Evolutionary conservation across 208 protist genomes (phyloP).

Genomic region (Leishmania aethiopica): DNA sequence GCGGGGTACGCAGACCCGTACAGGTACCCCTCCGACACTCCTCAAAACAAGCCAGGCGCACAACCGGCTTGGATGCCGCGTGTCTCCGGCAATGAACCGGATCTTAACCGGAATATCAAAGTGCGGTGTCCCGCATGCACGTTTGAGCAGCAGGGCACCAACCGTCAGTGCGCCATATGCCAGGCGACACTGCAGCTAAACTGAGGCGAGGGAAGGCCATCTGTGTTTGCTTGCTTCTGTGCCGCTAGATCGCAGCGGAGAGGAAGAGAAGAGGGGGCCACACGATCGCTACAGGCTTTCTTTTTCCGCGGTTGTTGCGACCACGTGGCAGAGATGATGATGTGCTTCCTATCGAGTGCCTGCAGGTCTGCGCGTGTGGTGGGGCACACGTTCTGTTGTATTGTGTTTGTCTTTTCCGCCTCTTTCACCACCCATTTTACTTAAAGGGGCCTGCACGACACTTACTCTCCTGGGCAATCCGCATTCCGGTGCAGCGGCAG

Average conservation of each 20-base stretch:
- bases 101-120: conserved; percentile 8
- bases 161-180: conserved; percentile 28
- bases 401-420: neutral
- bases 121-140: conserved; percentile 53
- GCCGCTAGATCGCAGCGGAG: neutral
- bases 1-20: conserved; percentile 5
- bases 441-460: too few species aligned
- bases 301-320: neutral
- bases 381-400: neutral
- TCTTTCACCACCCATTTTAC: neutral
- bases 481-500: neutral
- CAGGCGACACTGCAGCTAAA: neutral
- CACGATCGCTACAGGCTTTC: neutral
- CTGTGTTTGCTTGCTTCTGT: neutral
- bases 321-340: neutral
- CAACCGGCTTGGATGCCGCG: neutral
- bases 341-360: neutral
- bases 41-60: neutral
- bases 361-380: neutral
- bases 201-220: neutral
- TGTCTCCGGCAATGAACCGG: neutral
- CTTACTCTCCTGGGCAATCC: too few species aligned
- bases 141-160: conserved; percentile 41
- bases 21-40: too few species aligned
- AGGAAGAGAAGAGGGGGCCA: neutral